phyloP scores from a whole-genome alignment of 495 filamentous ascomycete genomes.

The Clohesyomyces aquaticus region DNA sequence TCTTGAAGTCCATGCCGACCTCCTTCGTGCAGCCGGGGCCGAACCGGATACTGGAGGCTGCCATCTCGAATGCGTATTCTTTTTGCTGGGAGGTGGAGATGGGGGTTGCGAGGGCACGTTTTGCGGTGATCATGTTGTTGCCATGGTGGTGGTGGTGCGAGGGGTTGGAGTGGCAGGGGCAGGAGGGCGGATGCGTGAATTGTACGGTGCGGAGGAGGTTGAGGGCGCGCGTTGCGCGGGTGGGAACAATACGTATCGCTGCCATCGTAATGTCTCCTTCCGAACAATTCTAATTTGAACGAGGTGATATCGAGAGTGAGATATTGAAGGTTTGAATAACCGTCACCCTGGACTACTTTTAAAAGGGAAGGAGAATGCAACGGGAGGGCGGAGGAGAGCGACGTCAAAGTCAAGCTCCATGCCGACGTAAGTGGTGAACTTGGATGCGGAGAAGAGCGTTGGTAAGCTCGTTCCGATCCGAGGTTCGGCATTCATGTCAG shows the following conservation, averaged over 20 bases:
- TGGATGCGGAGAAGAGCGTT: constrained; percentile 7
- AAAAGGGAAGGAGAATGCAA: not conserved
- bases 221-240: constrained; percentile 75
- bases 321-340: not conserved
- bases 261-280: no score
- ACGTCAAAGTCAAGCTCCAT: not conserved
- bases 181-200: constrained; percentile 84
- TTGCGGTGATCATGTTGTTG: constrained; percentile 57
- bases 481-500: not conserved
- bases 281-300: no score
- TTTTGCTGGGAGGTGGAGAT: constrained; percentile 72
- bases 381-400: not conserved
- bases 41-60: constrained; percentile 88
- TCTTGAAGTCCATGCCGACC: constrained; percentile 98
- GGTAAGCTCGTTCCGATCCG: constrained; percentile 8
- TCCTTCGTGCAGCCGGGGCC: constrained; percentile 92
- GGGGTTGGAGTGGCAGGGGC: constrained; percentile 91
- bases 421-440: no score
- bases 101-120: constrained; percentile 72
- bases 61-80: constrained; percentile 99
- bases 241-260: constrained; percentile 43
- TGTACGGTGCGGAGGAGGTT: constrained; percentile 86
- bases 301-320: not conserved
- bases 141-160: constrained; percentile 61
- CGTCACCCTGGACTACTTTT: not conserved